A percentile compares a stretch with the other conserved stretches of the same genome.
Conservation (phyloP, 768 basidiomycete genomes). For the Cystofilobasidium ferigula region DNA sequence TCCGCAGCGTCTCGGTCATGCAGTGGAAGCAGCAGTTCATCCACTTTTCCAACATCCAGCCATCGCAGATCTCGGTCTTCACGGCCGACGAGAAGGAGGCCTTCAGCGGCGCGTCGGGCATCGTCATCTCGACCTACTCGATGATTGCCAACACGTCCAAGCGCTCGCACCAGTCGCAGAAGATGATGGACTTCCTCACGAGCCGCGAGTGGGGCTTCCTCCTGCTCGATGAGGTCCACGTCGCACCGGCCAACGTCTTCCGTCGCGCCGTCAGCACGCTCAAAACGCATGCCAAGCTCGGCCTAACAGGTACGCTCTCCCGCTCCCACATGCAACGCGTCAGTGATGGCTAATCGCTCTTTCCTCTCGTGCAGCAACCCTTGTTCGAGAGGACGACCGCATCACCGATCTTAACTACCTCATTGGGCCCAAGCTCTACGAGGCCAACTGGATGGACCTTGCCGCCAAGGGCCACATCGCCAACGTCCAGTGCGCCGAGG, state of each 20-base stretch:
- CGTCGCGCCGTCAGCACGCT: slow-evolving; percentile 93
- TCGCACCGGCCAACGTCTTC: slow-evolving; percentile 98
- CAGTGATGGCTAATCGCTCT: neutral
- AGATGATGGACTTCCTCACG: slow-evolving; percentile 99
- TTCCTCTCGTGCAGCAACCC: slow-evolving; percentile 55
- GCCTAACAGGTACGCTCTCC: slow-evolving; percentile 63
- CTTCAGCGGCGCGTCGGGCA: slow-evolving; percentile 93
- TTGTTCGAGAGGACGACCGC: slow-evolving; percentile 98
- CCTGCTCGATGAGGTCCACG: slow-evolving; percentile 93
- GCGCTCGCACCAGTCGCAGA: slow-evolving; percentile 96
- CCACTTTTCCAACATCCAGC: slow-evolving; percentile 96
- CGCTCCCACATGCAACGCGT: no score
- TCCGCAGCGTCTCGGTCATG: slow-evolving; percentile 54
- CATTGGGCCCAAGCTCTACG: slow-evolving; percentile 98
- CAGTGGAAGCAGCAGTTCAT: slow-evolving; percentile 99
- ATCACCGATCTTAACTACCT: slow-evolving; percentile 97
- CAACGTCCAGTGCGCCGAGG: slow-evolving; percentile 98
- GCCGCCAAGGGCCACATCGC: slow-evolving; percentile 99
- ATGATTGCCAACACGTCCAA: slow-evolving; percentile 99
- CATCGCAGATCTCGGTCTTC: slow-evolving; percentile 91
- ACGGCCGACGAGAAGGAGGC: slow-evolving; percentile 96
- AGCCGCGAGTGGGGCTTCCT: slow-evolving; percentile 99
- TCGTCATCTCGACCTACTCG: slow-evolving; percentile 96
- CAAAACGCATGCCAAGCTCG: slow-evolving; percentile 97
- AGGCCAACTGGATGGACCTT: slow-evolving; percentile 99